Evolutionary conservation across 139 green algal species (phyloP).

Genomic region (Marvania coccoides): DNA sequence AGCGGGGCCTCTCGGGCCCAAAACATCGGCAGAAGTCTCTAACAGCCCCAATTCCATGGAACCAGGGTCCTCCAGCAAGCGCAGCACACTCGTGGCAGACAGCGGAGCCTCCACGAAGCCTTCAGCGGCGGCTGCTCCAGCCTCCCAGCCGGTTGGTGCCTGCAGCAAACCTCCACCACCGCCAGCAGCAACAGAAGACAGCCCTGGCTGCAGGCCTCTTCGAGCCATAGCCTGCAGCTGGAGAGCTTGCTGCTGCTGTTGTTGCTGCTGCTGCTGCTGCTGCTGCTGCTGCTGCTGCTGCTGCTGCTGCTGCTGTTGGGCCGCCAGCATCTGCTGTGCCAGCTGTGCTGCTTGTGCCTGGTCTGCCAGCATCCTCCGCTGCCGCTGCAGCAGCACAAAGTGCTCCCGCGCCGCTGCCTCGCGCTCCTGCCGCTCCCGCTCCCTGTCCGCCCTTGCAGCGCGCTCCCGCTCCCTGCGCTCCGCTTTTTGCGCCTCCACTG

Average conservation of each 20-base stretch:
- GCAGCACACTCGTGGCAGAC: too few species aligned
- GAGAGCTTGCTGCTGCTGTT: not conserved
- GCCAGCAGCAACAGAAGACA: too few species aligned
- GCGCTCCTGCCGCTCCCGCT: not conserved
- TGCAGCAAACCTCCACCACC: too few species aligned
- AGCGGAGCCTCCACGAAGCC: too few species aligned
- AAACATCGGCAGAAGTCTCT: too few species aligned
- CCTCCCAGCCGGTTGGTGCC: too few species aligned
- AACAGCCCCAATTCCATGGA: too few species aligned
- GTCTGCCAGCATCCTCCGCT: slow-evolving; percentile 8
- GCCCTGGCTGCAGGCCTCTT: too few species aligned
- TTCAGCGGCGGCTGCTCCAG: too few species aligned
- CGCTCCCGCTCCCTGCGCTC: slow-evolving; percentile 18
- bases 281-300: not conserved
- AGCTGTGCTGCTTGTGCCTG: not conserved
- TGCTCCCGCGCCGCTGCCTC: slow-evolving; percentile 21
- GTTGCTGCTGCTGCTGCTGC: not conserved
- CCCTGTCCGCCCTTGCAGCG: not conserved
- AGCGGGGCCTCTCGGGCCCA: too few species aligned
- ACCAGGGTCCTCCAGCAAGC: too few species aligned
- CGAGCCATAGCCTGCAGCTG: too few species aligned
- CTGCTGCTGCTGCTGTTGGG: not conserved
- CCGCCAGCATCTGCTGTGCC: not conserved
- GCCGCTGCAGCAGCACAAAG: slow-evolving; percentile 21
- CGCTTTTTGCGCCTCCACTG: slow-evolving; percentile 10